Evolutionary conservation across 805 yeast genomes (phyloP).

Genomic region (Starmerella vaccinii): DNA sequence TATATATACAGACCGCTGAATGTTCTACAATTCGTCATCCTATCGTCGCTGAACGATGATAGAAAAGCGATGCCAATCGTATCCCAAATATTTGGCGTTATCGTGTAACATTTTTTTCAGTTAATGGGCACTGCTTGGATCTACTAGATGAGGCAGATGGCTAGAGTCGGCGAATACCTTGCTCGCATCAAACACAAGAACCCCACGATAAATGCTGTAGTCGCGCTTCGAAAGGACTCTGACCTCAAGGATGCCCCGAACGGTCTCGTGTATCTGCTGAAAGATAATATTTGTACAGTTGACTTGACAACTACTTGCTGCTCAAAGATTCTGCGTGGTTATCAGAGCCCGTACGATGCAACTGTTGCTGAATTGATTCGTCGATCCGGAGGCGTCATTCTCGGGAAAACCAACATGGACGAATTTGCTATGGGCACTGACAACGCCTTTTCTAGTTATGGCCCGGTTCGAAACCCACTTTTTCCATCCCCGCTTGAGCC

Average conservation of each 20-base stretch:
- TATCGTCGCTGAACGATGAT: too few relatives aligned
- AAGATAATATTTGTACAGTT: slow-evolving; percentile 70
- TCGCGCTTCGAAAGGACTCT: slow-evolving; percentile 22
- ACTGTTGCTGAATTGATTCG: slow-evolving; percentile 54
- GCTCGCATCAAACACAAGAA: slow-evolving; percentile 26
- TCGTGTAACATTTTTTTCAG: slow-evolving; percentile 44
- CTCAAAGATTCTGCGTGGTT: slow-evolving; percentile 50
- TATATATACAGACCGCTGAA: too few relatives aligned
- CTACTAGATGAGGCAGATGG: slow-evolving; percentile 12
- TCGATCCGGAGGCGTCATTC: slow-evolving; percentile 37
- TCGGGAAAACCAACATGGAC: slow-evolving; percentile 87
- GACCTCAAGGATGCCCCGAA: slow-evolving; percentile 6
- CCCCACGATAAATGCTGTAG: slow-evolving; percentile 27
- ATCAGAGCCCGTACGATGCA: slow-evolving; percentile 70
- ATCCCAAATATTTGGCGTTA: slow-evolving; percentile 39
- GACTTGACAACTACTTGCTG: slow-evolving; percentile 68
- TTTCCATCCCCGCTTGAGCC: slow-evolving; percentile 28
- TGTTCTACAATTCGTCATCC: too few relatives aligned
- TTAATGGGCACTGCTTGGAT: slow-evolving; percentile 31
- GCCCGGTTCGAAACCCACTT: slow-evolving; percentile 35
- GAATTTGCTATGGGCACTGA: slow-evolving; percentile 92
- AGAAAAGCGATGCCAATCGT: too few relatives aligned
- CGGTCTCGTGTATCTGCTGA: slow-evolving; percentile 40
- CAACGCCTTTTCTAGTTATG: slow-evolving; percentile 31
- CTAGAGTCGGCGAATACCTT: slow-evolving; percentile 18